Evolutionary conservation across 2,329 filamentous ascomycete species (phyloP).

Genomic region (Botrytis pseudocinerea): DNA sequence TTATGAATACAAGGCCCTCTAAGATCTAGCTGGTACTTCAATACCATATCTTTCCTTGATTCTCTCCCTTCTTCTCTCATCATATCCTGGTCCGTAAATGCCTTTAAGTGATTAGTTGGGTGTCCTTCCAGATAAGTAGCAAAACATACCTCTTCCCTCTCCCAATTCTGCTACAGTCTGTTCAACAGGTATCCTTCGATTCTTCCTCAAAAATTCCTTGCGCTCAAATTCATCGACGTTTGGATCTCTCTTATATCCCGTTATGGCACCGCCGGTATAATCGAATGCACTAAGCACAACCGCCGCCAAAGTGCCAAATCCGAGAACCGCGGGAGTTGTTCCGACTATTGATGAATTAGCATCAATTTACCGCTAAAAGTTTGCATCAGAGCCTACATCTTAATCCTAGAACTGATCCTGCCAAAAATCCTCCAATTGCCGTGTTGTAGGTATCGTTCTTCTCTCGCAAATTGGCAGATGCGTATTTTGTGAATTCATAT

Average conservation of each 20-base stretch:
- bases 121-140: neutral
- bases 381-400: constrained; percentile 49
- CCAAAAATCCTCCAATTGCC: constrained; percentile 64
- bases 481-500: constrained; percentile 65
- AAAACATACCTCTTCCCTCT: constrained; percentile 65
- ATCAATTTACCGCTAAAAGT: neutral
- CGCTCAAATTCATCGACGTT: constrained; percentile 63
- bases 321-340: constrained; percentile 64
- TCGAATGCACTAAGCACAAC: constrained; percentile 59
- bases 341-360: constrained; percentile 48
- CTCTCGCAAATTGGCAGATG: constrained; percentile 67
- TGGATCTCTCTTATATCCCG: constrained; percentile 51
- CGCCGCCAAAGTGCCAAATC: constrained; percentile 59
- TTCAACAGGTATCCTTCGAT: constrained; percentile 61
- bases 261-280: constrained; percentile 60
- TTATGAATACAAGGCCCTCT: constrained; percentile 23
- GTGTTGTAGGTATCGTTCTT: constrained; percentile 67
- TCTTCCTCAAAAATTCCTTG: constrained; percentile 62
- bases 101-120: constrained; percentile 46
- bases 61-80: constrained; percentile 64
- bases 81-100: constrained; percentile 66
- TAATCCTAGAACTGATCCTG: constrained; percentile 62
- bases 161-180: constrained; percentile 67
- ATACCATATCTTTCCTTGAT: constrained; percentile 71
- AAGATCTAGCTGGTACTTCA: constrained; percentile 52